Evolutionary conservation across 345 rosid species (phyloP).

Genomic region (Eucalyptus pauciflora): DNA sequence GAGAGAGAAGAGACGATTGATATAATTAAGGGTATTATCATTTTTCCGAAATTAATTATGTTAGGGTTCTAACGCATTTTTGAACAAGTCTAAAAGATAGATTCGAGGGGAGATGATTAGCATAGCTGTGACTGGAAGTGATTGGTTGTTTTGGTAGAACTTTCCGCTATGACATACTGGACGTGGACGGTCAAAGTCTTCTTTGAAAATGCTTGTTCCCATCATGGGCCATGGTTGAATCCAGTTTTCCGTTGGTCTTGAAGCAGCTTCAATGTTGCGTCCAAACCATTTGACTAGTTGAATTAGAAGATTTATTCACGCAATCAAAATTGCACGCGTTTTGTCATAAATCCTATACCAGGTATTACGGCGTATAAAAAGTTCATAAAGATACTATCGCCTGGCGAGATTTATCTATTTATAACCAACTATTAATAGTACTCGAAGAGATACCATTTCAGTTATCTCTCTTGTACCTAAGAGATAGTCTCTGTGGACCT

Average conservation of each 20-base stretch:
- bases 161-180: neutral
- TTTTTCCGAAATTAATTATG: neutral
- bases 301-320: neutral
- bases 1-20: neutral
- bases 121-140: neutral
- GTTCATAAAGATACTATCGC: too few relatives aligned
- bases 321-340: neutral
- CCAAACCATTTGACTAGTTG: neutral
- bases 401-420: too few relatives aligned
- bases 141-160: neutral
- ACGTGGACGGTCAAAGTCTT: neutral
- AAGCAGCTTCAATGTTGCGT: neutral
- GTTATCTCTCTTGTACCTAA: neutral
- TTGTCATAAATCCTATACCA: accelerated
- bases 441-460: accelerated
- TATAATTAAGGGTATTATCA: too few relatives aligned
- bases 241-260: neutral
- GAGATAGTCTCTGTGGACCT: neutral
- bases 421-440: neutral
- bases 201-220: neutral
- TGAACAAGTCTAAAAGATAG: neutral
- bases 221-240: neutral
- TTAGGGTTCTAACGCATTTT: neutral
- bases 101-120: neutral
- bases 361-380: too few relatives aligned